A percentile compares a stretch with the other conserved stretches of the same genome.
Conservation (phyloP, 1,284 basidiomycete genomes). For the Coriolopsis trogii region DNA sequence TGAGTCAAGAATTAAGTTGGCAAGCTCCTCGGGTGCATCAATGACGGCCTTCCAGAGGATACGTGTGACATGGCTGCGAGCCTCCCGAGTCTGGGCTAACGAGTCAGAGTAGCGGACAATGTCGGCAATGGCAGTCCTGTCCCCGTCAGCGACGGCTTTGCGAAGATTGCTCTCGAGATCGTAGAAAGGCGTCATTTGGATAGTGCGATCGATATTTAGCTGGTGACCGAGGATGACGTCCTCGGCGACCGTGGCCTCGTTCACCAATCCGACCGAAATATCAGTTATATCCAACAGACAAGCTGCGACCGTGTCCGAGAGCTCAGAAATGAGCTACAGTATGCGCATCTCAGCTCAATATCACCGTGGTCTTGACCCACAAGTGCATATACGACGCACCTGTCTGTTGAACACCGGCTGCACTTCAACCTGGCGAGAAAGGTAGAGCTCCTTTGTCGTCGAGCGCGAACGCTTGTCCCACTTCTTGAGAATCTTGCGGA, state of each 20-base stretch:
- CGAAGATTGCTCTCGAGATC: constrained; percentile 88
- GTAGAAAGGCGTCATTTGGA: constrained; percentile 73
- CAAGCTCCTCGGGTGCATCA: constrained; percentile 73
- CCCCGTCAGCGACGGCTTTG: constrained; percentile 68
- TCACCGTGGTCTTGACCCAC: neutral
- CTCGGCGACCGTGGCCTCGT: constrained; percentile 57
- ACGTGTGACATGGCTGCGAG: constrained; percentile 72
- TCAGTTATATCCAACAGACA: constrained; percentile 94
- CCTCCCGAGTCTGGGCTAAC: constrained; percentile 59
- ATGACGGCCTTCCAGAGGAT: constrained; percentile 92
- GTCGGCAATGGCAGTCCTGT: constrained; percentile 64
- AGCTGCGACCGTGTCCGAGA: constrained; percentile 93
- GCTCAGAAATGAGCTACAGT: constrained; percentile 85
- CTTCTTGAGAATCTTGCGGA: constrained; percentile 98
- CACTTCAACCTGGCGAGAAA: constrained; percentile 96
- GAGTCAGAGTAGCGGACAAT: constrained; percentile 75
- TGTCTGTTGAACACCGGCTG: constrained; percentile 98
- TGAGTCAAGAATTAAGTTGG: constrained; percentile 74
- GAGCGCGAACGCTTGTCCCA: constrained; percentile 98
- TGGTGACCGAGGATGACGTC: constrained; percentile 70
- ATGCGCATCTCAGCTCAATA: neutral
- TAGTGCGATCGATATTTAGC: constrained; percentile 63
- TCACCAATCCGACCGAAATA: constrained; percentile 72
- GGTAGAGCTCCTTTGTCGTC: constrained; percentile 94
- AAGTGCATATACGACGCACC: no score